Evolutionary conservation across 441 rosid species (phyloP), one percentile per base, ranked within the genome.

Genomic region (Mallotus japonicus): DNA sequence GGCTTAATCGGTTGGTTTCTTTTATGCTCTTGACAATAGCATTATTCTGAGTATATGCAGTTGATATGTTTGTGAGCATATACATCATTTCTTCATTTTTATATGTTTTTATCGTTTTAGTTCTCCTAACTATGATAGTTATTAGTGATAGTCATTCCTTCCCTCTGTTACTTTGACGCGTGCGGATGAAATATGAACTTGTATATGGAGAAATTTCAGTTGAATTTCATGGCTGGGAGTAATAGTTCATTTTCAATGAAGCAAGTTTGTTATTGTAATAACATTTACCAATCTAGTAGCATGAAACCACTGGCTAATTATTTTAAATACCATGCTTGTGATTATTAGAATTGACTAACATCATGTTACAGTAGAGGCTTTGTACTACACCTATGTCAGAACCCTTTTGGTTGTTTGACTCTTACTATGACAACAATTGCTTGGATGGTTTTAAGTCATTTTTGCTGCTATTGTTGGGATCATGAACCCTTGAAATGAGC

Each of bases 1-100:
- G 75, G 75, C 90, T 88, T 73, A 73, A 85, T 20, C 97, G 98
- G 99, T 95, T 73, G 77, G 97, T 85, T 70, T 20, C 37, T 78
- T 65, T 59, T 72, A 4, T 47, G 56, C 67, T 40, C 5, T n/a
- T n/a, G 24, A 46, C 8, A 22, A 1, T 28, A 13, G 67, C 53
- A 19, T 42, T 65, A 42, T 65, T 44, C 20, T 17, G 65, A 22
- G 44, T 63, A 47, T 20, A 16, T 70, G 47, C 19, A 49, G 37
- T n/a, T 49, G 20, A 61, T 37, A 24, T 59, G 42, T 67, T 68
- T 55, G 8, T 54, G 34, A 6, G 49, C 6, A 5, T 46, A 17
- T n/a, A 12, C 6, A 22, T 7, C 15, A 40, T 64, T 40, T 64
- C 13, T 64, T 54, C 20, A 61, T 50, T 56, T 64, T 32, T 28